A percentile compares a stretch with the other conserved stretches of the same genome.
These are phyloP conservation scores for Phytophthora tubulina DNA, from an alignment of 352 stramenopile species.

Conservation along the genomic window DNA sequence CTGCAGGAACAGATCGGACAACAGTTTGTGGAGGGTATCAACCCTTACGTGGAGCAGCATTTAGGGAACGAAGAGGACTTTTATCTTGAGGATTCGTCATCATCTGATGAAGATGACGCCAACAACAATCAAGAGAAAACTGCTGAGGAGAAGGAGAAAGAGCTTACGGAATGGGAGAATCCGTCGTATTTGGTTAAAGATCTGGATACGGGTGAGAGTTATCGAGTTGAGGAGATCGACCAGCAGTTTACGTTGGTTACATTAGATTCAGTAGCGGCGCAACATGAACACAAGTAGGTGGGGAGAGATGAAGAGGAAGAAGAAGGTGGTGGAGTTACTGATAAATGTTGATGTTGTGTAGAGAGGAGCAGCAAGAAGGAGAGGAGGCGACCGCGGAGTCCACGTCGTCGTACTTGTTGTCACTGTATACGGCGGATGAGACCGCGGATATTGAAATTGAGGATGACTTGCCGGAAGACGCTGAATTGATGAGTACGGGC, in stretches of 20 bases:
- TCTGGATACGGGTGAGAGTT: constrained; percentile 82
- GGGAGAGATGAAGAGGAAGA: not conserved
- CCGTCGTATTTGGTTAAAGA: constrained; percentile 86
- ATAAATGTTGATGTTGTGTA: constrained; percentile 17
- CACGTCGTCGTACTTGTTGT: constrained; percentile 77
- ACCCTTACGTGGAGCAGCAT: constrained; percentile 65
- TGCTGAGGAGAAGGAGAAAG: constrained; percentile 35
- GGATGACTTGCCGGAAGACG: constrained; percentile 42
- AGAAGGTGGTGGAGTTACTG: not conserved
- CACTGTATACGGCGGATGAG: constrained; percentile 82
- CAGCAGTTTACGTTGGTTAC: constrained; percentile 84
- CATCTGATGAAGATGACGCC: constrained; percentile 19
- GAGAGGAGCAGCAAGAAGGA: constrained; percentile 32
- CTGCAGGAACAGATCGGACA: constrained; percentile 45
- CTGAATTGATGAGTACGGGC: constrained; percentile 6
- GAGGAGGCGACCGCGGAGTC: constrained; percentile 36
- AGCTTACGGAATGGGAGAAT: constrained; percentile 74
- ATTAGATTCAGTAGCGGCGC: constrained; percentile 67
- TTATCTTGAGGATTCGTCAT: constrained; percentile 43
- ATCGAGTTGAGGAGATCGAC: constrained; percentile 86
- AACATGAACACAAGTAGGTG: constrained; percentile 67
- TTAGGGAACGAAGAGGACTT: constrained; percentile 41
- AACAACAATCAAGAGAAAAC: constrained; percentile 14
- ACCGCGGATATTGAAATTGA: constrained; percentile 87
- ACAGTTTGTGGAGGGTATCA: constrained; percentile 51